phyloP scores from a whole-genome alignment of 2,329 filamentous ascomycete species.

The Domatiomyces globalis region DNA sequence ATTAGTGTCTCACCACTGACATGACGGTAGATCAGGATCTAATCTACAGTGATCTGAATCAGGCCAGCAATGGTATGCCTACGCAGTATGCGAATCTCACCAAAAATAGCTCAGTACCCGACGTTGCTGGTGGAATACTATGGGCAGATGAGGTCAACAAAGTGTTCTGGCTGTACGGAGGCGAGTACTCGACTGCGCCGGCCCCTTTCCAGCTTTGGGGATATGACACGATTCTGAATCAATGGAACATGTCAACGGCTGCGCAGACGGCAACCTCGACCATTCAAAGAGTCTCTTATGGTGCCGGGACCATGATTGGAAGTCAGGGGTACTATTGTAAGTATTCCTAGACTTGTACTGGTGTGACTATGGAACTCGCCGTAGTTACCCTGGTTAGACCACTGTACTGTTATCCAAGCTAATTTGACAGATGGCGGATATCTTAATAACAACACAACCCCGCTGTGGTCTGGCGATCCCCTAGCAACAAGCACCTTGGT shows the following conservation, averaged over 20 bases:
- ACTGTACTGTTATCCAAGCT: neutral
- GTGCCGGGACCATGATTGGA: constrained; percentile 42
- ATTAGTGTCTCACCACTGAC: neutral
- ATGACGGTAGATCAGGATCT: constrained; percentile 36
- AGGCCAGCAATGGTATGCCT: constrained; percentile 33
- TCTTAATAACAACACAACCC: constrained; percentile 40
- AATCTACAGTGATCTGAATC: constrained; percentile 43
- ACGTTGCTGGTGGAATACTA: constrained; percentile 35
- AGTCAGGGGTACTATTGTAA: constrained; percentile 40
- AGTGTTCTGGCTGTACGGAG: constrained; percentile 48
- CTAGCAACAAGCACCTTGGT: constrained; percentile 40
- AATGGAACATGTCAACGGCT: constrained; percentile 37
- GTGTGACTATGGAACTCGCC: no score
- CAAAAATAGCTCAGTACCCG: constrained; percentile 45
- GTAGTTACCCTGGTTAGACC: no score
- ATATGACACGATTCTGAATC: constrained; percentile 44
- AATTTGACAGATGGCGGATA: constrained; percentile 39
- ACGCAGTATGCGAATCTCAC: constrained; percentile 42
- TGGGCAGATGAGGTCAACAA: constrained; percentile 52
- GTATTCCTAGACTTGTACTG: neutral
- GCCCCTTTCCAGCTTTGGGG: constrained; percentile 38
- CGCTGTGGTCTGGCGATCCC: constrained; percentile 37
- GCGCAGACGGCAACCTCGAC: constrained; percentile 22
- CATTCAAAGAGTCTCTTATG: constrained; percentile 40
- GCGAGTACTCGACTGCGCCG: constrained; percentile 36